Evolutionary conservation across 1,284 basidiomycete species (phyloP), one percentile per base, ranked within the genome.

Genomic region (Ceratobasidium papillatum): DNA sequence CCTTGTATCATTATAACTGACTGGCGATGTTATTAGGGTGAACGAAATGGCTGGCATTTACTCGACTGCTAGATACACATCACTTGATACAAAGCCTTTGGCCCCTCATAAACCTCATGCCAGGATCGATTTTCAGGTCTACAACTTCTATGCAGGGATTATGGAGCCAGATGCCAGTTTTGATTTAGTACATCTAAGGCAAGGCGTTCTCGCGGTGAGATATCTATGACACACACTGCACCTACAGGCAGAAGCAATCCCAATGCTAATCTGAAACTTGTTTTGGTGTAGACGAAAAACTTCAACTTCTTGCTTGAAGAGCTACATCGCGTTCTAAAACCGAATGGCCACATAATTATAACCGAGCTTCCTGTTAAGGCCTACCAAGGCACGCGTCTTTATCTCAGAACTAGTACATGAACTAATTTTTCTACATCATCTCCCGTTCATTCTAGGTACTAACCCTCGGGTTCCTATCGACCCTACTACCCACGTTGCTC

Each of bases 81-180:
- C 66, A 8, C 52, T 71, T 9, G 54, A 71, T 34, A 30, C 30
- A 2, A 59, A 59, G 54, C 66, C 66, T 1, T 41, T 71, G 1
- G 22, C 43, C 8, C 34, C 66, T 9, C 66, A 45, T 14, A 30
- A 22, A 5, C 66, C 66, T 27, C 66, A 71, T 27, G 9, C 25
- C 3, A 34, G 66, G n/a, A 59, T 59, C 32, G 56, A 41, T 30
- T 71, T n/a, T 45, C 36, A 71, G 30, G 66, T 65, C 2, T 71
- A 59, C 41, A 30, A 59, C 43, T 9, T 71, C 3, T 71, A 71
- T 34, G 66, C 66, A 2, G 54, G 66, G 5, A 45, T 71, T 7
- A 19, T 41, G 25, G 66, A 56, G 32, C 52, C 47, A 3, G 66
- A 69, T 32, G 34, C 36, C 3, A 56, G 14, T 30, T 69, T 69